These are phyloP conservation scores for Apiotrichum gamsii DNA, from an alignment of 1,284 basidiomycete genomes.

Conservation along the genomic window DNA sequence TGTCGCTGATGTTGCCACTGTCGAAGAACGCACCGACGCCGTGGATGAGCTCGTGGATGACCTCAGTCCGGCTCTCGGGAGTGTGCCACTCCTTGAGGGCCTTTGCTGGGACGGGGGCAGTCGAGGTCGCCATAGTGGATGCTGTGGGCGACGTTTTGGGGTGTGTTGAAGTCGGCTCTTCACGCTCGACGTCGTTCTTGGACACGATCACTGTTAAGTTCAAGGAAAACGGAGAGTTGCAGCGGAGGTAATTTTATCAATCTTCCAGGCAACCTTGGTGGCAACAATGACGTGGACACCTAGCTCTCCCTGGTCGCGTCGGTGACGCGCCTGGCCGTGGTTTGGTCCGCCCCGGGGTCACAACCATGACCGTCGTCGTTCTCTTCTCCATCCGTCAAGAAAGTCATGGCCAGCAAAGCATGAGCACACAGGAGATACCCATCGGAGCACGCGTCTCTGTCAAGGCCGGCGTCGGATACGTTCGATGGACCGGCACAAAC, in stretches of 20 bases:
- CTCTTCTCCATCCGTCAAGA: neutral
- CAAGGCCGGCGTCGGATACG: slow-evolving; percentile 69
- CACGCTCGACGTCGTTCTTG: slow-evolving; percentile 1
- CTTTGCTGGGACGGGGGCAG: slow-evolving; percentile 34
- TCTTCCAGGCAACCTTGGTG: too few relatives aligned
- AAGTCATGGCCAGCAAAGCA: slow-evolving; percentile 9
- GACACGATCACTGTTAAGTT: too few relatives aligned
- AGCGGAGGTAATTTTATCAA: slow-evolving; percentile 1
- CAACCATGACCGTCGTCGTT: neutral
- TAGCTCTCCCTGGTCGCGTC: neutral
- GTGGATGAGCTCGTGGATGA: slow-evolving; percentile 83
- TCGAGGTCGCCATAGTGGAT: slow-evolving; percentile 28
- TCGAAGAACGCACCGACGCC: slow-evolving; percentile 66
- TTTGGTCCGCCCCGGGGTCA: neutral
- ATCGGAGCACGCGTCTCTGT: slow-evolving; percentile 57
- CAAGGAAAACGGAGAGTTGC: too few relatives aligned
- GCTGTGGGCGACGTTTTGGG: slow-evolving; percentile 8
- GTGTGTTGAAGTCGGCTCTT: neutral
- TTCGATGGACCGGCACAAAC: slow-evolving; percentile 76
- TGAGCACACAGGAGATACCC: slow-evolving; percentile 38
- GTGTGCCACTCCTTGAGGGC: slow-evolving; percentile 45
- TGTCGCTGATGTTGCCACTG: neutral
- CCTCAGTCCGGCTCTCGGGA: slow-evolving; percentile 68
- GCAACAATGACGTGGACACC: slow-evolving; percentile 3
- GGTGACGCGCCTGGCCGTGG: slow-evolving; percentile 1